phyloP scores from a whole-genome alignment of 2,329 filamentous ascomycete species.

The Sporothrix sp. region DNA sequence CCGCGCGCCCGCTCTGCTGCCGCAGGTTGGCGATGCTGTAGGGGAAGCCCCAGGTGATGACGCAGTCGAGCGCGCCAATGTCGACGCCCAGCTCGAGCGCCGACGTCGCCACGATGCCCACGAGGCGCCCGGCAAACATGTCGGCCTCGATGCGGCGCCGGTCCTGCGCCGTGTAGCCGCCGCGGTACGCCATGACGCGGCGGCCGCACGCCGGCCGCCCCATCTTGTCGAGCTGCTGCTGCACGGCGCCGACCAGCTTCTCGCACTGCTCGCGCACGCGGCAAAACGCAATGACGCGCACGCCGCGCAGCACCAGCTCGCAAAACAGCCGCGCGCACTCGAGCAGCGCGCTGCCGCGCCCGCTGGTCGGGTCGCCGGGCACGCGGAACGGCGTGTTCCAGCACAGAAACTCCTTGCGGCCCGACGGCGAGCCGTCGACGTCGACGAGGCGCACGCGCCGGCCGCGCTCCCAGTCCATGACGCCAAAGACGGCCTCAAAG shows the following conservation, averaged over 20 bases:
- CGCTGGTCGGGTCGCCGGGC: constrained; percentile 74
- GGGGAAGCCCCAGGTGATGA: constrained; percentile 88
- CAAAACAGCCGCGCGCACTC: constrained; percentile 90
- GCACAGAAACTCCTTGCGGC: constrained; percentile 88
- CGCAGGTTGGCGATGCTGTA: constrained; percentile 91
- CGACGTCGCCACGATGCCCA: constrained; percentile 89
- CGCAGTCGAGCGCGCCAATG: constrained; percentile 87
- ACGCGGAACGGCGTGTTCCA: constrained; percentile 98
- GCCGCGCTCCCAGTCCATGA: constrained; percentile 43
- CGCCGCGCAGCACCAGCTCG: constrained; percentile 76
- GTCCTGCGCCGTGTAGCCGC: constrained; percentile 89
- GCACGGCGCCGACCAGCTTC: constrained; percentile 68
- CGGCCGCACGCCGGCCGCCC: constrained; percentile 65
- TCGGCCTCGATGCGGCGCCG: constrained; percentile 79
- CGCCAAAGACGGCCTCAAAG: constrained; percentile 88
- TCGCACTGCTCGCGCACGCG: constrained; percentile 83
- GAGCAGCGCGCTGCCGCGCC: constrained; percentile 68
- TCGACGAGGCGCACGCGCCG: constrained; percentile 61
- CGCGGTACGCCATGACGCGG: constrained; percentile 89
- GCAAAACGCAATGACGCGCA: constrained; percentile 89
- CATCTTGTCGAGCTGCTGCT: constrained; percentile 61
- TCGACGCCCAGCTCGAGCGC: constrained; percentile 91
- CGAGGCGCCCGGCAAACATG: constrained; percentile 92
- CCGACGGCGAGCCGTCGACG: constrained; percentile 85
- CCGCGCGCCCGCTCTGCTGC: constrained; percentile 89